Base-by-base conservation (phyloP, 345 rosid species). In the Lepidium africanum region DNA sequence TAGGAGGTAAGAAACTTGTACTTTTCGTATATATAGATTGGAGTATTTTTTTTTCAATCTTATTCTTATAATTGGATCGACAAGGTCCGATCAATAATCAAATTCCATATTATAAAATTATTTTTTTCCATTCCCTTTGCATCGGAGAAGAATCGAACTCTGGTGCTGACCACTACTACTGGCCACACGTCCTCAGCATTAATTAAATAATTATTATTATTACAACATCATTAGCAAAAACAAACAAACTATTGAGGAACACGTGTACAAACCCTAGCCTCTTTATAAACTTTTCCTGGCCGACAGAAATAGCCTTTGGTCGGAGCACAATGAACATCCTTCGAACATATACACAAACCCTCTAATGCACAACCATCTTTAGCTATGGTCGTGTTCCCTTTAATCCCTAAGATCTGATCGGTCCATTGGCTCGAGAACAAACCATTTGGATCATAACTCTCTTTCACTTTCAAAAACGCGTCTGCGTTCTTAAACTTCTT, bases 391-490 rank as follows among this genome's bases (percentile, higher is more conserved):
- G 70, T 38, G 5, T 64, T 77, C 5, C 73, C 85, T 55, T 70
- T 83, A 59, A 89, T 46, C 17, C 91, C 90, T 5, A 89, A 79
- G 51, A 92, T 67, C 47, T 79, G 82, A 41, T 87, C 85, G 0
- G 90, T 92, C 96, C 96, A 92, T 65, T 83, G 85, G 16, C 76
- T 92, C 0, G 98, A 92, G 51, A 92, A 87, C 6, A 92, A 69
- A 55, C 91, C 92, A 2, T 25, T 9, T 1, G 90, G 89, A 76
- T 92, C 98, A 51, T 78, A 92, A 19, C 0, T 38, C 7, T 84
- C 75, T 58, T 78, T 90, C 1, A 87, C 76, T 73, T 76, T 76
- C 74, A 88, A 68, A 63, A 88, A 90, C 1, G 79, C 53, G 0
- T 32, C 21, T 0, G 79, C 83, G 2, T 77, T 81, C 10, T 73